A percentile compares a stretch with the other conserved stretches of the same genome.
Conservation (phyloP, 306 rosid genomes). For the Malus fusca region DNA sequence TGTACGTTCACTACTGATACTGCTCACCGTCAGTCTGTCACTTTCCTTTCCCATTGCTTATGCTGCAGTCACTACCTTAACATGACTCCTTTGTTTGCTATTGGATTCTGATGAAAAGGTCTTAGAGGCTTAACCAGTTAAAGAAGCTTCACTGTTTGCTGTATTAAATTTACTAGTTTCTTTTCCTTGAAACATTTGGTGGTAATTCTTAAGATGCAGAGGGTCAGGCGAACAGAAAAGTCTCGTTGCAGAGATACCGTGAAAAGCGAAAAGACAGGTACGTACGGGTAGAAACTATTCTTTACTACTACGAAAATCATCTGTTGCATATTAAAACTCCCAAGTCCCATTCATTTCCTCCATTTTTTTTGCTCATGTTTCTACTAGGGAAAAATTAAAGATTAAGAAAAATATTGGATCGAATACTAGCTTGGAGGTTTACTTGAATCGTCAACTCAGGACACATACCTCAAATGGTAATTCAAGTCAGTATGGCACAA, state of each 20-base stretch:
- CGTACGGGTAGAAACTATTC: background rate
- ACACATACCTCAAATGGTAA: conserved; percentile 57
- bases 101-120: background rate
- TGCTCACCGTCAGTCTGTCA: background rate
- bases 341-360: conserved; percentile 16
- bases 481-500: conserved; percentile 66
- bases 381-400: conserved; percentile 70
- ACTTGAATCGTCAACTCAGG: conserved; percentile 60
- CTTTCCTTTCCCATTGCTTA: background rate
- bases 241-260: conserved; percentile 73
- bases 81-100: background rate
- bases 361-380: conserved; percentile 31
- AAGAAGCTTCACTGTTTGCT: background rate
- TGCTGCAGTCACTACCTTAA: background rate
- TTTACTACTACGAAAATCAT: conserved; percentile 8
- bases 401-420: conserved; percentile 53
- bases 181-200: conserved; percentile 11
- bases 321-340: background rate
- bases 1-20: background rate
- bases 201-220: conserved; percentile 61
- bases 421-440: conserved; percentile 60
- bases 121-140: background rate
- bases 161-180: background rate
- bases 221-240: conserved; percentile 77
- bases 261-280: conserved; percentile 97